Evolutionary conservation across 371 early-diverging fungal genomes (phyloP), one percentile per base, ranked within the genome.

Genomic region (Haplosporangium sp.): DNA sequence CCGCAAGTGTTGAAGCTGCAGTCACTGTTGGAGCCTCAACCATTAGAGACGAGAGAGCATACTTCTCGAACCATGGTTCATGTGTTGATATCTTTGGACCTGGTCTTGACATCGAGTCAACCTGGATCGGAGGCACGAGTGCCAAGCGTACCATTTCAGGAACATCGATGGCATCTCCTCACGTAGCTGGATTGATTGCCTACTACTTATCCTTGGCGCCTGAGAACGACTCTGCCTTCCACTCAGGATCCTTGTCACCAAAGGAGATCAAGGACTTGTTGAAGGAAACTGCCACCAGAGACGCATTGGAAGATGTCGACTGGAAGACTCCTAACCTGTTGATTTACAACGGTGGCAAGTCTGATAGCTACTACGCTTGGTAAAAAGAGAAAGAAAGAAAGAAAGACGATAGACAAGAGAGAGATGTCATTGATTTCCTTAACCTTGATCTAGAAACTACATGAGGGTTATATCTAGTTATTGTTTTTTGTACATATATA

Each of bases 141-240:
- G 27, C 27, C 27, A 27, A 27, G 27, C 27, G 27, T 27, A 27
- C 27, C 1, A 27, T 27, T 27, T 97, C 98, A 42, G 99, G 99
- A 58, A 99, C 99, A 27, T 96, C 97, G 40, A 99, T 99, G 99
- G 99, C 99, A 38, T 89, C 96, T 8, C 99, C 99, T 15, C 99
- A 99, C 77, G 98, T 98, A 50, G 92, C 95, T 65, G 99, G 99
- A 63, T 88, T 97, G 40, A 91, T 97, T 64, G 99, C 99, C 39
- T 92, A 95, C 77, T 92, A 93, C 85, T 86, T 95, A 50, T 90
- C 91, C 72, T 84, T 86, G 19, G 62, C 79, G 37, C 84, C 89
- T 17, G 87, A 93, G 63, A 83, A 84, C 60, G 76, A 85, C 37
- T 89, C 92, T 55, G 84, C 84, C 11, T 82, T 65, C 67, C 58